A percentile compares a stretch with the other conserved stretches of the same genome.
These are phyloP conservation scores for Entomortierella chlamydospora DNA, from an alignment of 192 early-diverging fungal species.

Conservation along the genomic window DNA sequence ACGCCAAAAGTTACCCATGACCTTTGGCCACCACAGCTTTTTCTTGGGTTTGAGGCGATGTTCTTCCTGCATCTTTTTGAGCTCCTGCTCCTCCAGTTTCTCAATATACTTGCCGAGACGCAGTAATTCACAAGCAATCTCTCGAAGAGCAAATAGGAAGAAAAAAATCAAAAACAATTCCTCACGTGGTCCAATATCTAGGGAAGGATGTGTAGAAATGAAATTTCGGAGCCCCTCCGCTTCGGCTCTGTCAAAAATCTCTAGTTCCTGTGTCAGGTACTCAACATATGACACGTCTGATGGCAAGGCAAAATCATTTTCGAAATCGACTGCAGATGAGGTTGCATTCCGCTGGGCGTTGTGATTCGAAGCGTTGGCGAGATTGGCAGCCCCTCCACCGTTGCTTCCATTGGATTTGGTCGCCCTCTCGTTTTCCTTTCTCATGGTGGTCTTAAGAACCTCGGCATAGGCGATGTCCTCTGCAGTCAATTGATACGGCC, in stretches of 20 bases:
- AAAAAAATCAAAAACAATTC: conserved; percentile 66
- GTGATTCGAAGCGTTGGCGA: conserved; percentile 24
- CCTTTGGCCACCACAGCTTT: conserved; percentile 50
- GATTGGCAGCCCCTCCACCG: conserved; percentile 6
- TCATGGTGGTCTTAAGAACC: conserved; percentile 36
- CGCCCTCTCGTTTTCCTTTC: conserved; percentile 8
- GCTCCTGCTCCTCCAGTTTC: conserved; percentile 20
- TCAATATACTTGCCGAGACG: conserved; percentile 41
- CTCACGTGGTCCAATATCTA: conserved; percentile 55
- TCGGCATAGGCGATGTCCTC: conserved; percentile 43
- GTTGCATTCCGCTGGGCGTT: conserved; percentile 11
- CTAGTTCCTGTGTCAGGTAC: conserved; percentile 41
- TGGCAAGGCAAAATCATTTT: conserved; percentile 30
- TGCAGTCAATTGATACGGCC: conserved; percentile 5
- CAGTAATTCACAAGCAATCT: conserved; percentile 59
- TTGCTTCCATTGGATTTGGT: neutral
- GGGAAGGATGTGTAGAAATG: conserved; percentile 44
- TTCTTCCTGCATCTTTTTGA: conserved; percentile 16
- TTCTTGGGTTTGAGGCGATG: conserved; percentile 15
- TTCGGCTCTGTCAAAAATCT: conserved; percentile 45
- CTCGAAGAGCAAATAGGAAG: conserved; percentile 62
- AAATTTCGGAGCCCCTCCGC: conserved; percentile 46
- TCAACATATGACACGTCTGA: conserved; percentile 38
- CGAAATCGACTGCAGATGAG: conserved; percentile 19
- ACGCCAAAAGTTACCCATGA: conserved; percentile 49